Evolutionary conservation across 1,284 basidiomycete genomes (phyloP).

Genomic region (Rhodotorula sp.): DNA sequence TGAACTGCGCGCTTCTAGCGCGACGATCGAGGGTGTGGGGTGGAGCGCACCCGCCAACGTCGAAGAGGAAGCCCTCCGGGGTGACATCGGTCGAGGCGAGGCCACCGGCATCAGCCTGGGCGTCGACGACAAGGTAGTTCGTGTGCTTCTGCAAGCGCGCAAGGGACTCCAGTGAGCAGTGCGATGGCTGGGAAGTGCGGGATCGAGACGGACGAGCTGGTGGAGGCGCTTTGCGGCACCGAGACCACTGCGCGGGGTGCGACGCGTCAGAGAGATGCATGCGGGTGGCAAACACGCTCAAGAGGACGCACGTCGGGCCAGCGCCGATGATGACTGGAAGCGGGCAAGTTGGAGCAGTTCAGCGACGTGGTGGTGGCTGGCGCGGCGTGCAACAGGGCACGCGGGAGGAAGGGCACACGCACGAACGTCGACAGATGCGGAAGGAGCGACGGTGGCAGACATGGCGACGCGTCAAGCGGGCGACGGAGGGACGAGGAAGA

Average conservation of each 20-base stretch:
- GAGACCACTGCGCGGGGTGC: slow-evolving; percentile 52
- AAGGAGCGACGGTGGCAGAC: slow-evolving; percentile 3
- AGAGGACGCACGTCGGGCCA: slow-evolving; percentile 47
- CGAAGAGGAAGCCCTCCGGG: slow-evolving; percentile 59
- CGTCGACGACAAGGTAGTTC: slow-evolving; percentile 55
- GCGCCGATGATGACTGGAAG: slow-evolving; percentile 50
- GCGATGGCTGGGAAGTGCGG: neutral
- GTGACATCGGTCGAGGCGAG: slow-evolving; percentile 58
- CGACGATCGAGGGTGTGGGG: neutral
- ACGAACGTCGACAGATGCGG: slow-evolving; percentile 38
- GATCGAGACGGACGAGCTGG: slow-evolving; percentile 51
- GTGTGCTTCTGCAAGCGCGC: slow-evolving; percentile 50
- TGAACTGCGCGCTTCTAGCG: neutral
- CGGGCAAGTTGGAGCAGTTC: neutral
- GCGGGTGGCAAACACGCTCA: neutral
- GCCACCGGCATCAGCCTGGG: slow-evolving; percentile 55
- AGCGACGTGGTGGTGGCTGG: no score
- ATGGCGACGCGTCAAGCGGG: neutral
- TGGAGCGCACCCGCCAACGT: slow-evolving; percentile 52
- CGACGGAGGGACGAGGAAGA: neutral
- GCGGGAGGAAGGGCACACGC: neutral
- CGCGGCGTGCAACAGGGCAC: no score
- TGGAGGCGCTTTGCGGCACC: slow-evolving; percentile 59
- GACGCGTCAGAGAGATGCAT: neutral
- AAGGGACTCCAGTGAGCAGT: neutral